phyloP scores from a whole-genome alignment of 331 rosid genomes.

The Pyrus hybrid region DNA sequence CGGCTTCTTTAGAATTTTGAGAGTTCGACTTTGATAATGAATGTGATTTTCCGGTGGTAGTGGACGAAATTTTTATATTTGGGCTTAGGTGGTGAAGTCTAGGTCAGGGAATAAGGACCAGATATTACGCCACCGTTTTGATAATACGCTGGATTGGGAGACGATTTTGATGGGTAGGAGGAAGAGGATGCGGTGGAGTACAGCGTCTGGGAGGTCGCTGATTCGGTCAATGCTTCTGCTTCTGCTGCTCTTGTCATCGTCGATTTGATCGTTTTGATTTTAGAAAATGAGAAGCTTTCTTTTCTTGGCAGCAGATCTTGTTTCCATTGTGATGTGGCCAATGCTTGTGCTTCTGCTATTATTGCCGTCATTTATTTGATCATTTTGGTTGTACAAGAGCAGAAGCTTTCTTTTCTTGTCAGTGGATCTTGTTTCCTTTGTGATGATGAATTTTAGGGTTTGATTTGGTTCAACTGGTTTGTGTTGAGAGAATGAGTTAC shows the following conservation, averaged over 20 bases:
- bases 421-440: conserved; percentile 70
- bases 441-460: neutral
- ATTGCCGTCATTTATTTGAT: neutral
- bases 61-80: neutral
- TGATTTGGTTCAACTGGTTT: neutral
- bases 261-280: neutral
- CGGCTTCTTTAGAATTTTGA: conserved; percentile 11
- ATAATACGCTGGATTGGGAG: conserved; percentile 55
- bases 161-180: conserved; percentile 57
- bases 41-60: neutral
- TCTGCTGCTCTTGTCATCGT: neutral
- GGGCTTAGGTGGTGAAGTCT: conserved; percentile 47
- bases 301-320: conserved; percentile 49
- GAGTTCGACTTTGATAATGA: neutral
- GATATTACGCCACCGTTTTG: conserved; percentile 54
- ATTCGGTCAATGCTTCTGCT: conserved; percentile 27
- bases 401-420: conserved; percentile 38
- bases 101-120: conserved; percentile 76
- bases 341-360: neutral
- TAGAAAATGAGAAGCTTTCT: conserved; percentile 20
- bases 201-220: conserved; percentile 68
- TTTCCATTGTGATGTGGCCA: conserved; percentile 38
- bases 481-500: neutral
- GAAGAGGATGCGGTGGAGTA: conserved; percentile 53
- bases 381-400: neutral